Evolutionary conservation across 441 rosid species (phyloP).

Genomic region (Adansonia madagascariensis): DNA sequence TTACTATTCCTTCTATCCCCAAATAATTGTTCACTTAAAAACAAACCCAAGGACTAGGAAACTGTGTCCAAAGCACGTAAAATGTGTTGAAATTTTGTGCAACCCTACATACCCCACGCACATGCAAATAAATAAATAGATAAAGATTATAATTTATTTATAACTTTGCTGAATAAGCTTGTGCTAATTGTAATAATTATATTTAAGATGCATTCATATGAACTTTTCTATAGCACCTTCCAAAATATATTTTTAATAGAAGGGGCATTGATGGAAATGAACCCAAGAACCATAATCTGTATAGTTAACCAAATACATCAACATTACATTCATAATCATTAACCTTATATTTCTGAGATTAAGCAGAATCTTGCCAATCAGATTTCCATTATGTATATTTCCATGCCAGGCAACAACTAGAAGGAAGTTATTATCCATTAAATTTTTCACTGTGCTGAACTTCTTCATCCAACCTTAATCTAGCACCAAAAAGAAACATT

Average conservation of each 20-base stretch:
- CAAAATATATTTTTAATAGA: background rate
- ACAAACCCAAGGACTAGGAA: background rate
- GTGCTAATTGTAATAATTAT: background rate
- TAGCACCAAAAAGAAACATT: background rate
- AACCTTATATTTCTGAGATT: background rate
- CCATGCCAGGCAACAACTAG: background rate
- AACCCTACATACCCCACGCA: background rate
- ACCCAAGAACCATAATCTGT: background rate
- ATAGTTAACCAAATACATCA: conserved; percentile 5
- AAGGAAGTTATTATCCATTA: background rate
- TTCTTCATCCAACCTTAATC: background rate
- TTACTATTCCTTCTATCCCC: conserved; percentile 6
- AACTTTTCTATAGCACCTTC: background rate
- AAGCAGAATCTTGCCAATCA: background rate
- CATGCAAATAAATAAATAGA: background rate
- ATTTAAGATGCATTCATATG: background rate
- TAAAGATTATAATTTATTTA: background rate
- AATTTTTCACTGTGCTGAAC: background rate
- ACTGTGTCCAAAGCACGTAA: background rate
- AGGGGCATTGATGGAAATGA: background rate
- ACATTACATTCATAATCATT: background rate
- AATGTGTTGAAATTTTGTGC: background rate
- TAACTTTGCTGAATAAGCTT: background rate
- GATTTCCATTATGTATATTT: background rate
- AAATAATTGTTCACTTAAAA: background rate